Conservation (phyloP, 2,329 filamentous ascomycete genomes). For the Xylaria sp. region DNA sequence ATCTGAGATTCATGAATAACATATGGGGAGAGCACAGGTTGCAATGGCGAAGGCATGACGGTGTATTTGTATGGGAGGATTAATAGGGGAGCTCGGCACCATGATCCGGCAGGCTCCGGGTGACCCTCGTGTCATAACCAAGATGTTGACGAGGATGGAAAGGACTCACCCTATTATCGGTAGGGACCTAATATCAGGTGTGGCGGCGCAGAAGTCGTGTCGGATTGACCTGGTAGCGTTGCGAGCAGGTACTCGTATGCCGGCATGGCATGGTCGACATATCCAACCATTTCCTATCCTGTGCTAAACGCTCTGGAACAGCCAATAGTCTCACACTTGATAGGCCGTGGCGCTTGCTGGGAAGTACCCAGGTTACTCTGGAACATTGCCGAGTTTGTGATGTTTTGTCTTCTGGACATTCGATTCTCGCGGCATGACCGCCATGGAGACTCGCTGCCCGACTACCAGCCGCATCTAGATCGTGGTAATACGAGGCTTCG, state of each 20-base stretch:
- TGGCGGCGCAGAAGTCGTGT: not conserved
- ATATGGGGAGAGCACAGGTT: constrained; percentile 1
- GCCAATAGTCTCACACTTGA: not conserved
- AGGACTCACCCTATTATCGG: constrained; percentile 10
- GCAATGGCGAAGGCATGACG: constrained; percentile 9
- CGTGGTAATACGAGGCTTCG: not conserved
- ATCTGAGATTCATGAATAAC: constrained; percentile 5
- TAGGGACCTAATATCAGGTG: not conserved
- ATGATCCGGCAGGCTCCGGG: constrained; percentile 2
- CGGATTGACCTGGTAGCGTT: not conserved
- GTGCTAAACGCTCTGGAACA: not conserved
- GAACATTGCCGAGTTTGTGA: not conserved
- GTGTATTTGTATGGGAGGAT: constrained; percentile 8
- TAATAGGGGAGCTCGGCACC: constrained; percentile 6
- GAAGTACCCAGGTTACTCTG: not conserved
- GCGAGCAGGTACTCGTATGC: not conserved
- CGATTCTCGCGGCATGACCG: not conserved
- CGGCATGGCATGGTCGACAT: not conserved
- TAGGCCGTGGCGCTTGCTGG: not conserved
- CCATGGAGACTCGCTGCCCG: not conserved
- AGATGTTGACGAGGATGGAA: constrained; percentile 12
- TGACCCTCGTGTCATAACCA: constrained; percentile 1
- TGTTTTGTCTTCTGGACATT: not conserved
- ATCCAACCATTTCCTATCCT: not conserved
- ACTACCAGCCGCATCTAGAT: not conserved